Evolutionary conservation across 495 filamentous ascomycete genomes (phyloP).

Genomic region (Diplogelasinospora grovesii): DNA sequence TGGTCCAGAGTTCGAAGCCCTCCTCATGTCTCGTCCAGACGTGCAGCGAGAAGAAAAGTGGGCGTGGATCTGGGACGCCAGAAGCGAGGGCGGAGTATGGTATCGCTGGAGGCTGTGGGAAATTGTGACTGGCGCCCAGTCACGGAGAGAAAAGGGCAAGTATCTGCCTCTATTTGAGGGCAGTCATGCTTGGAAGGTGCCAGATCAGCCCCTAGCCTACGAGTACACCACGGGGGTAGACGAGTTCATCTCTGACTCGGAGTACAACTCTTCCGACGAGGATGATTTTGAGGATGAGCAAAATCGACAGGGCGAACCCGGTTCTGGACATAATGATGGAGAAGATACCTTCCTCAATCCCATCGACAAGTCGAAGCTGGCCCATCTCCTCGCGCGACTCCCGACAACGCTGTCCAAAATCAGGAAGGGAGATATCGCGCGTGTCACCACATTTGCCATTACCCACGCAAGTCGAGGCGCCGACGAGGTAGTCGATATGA

Average conservation of each 20-base stretch:
- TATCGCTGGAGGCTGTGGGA: constrained; percentile 92
- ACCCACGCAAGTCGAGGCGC: constrained; percentile 69
- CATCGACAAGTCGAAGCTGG: constrained; percentile 74
- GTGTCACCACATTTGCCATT: constrained; percentile 84
- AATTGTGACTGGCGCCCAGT: constrained; percentile 54
- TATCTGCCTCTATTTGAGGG: constrained; percentile 62
- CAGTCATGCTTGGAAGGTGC: constrained; percentile 62
- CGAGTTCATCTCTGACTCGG: constrained; percentile 73
- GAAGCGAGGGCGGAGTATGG: constrained; percentile 71
- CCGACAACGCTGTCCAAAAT: constrained; percentile 70
- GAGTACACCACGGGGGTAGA: constrained; percentile 67
- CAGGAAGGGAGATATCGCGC: constrained; percentile 77
- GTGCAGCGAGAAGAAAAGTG: constrained; percentile 82
- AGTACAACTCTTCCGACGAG: constrained; percentile 84
- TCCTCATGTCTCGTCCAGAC: constrained; percentile 77
- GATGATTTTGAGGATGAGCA: constrained; percentile 76
- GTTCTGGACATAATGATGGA: constrained; percentile 36
- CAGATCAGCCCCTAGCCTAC: constrained; percentile 59
- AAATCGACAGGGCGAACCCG: constrained; percentile 47
- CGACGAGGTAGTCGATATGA: constrained; percentile 83
- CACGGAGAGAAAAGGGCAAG: constrained; percentile 29
- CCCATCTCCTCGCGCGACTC: constrained; percentile 70
- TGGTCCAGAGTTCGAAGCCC: constrained; percentile 85
- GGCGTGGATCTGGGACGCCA: constrained; percentile 89
- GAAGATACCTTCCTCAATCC: constrained; percentile 75